Evolutionary conservation across 1,284 basidiomycete species (phyloP), one percentile per base, ranked within the genome.

Genomic region (Austroboletus sp.): DNA sequence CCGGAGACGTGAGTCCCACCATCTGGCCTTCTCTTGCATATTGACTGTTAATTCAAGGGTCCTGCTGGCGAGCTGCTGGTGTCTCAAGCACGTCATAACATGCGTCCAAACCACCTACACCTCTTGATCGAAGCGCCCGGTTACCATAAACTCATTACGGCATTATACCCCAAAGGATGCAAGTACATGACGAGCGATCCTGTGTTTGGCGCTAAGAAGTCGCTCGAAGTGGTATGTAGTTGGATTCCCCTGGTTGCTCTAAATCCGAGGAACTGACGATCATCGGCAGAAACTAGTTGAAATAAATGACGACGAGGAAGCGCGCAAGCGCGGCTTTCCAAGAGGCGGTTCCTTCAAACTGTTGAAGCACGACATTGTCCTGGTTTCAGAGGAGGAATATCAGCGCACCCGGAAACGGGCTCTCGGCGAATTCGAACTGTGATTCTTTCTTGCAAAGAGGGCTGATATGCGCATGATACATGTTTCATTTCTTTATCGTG

Each of bases 41-140:
- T 31, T 15, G 30, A 31, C 6, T 2, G 34, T n/a, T 3, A 12
- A 23, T 37, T 3, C 0, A 50, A 79, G 78, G 89, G 88, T 0
- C 80, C 89, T 0, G 85, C 89, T 6, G 86, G 84, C 1, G 71
- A 73, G 26, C 57, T 91, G 49, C 65, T 91, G 19, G 48, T 70
- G 1, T 63, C 61, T 0, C 70, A 89, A 8, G 74, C 75, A 26
- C 73, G 89, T 46, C 89, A 92, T 59, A 80, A 82, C 59, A 79
- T 81, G 71, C 76, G 89, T 19, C 89, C 89, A 12, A 82, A 78
- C 40, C 89, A 92, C 62, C 59, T 92, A 50, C 89, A 92, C 62
- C 67, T 90, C 53, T 75, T 80, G 71, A 71, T 89, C 50, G 68
- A 80, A 45, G 82, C 76, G 1, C 72, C 77, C 6, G 88, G 87